Evolutionary conservation across 805 yeast species (phyloP), one percentile per base, ranked within the genome.

Genomic region (Kuraishia hungarica): DNA sequence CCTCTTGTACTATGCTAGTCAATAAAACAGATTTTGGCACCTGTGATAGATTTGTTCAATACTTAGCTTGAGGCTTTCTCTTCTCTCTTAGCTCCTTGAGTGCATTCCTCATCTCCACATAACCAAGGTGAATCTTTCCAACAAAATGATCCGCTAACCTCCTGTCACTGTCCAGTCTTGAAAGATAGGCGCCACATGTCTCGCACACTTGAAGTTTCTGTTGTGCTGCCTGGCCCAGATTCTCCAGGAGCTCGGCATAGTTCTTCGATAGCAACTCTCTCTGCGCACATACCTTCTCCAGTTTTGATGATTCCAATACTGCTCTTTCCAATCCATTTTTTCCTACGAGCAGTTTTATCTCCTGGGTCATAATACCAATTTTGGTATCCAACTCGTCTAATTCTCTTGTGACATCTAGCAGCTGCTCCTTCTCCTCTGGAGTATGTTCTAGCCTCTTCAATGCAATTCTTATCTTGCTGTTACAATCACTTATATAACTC

Each of bases 151-250:
- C 97, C 1, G 93, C 96, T 59, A 92, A 73, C 61, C 97, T 77
- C 66, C 91, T 77, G 66, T 92, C 97, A 56, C 87, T 89, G 67
- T 92, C 98, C 55, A 91, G 72, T 58, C 93, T 74, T 8, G 96
- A 87, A 46, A 93, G 72, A 64, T 86, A 90, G 0, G 96, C 96
- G 0, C 96, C 97, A 70, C 98, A 92, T 1, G 82, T 83, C 59
- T 82, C 87, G 69, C 98, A 92, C 0, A 89, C 96, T 67, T 91
- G 97, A 51, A 92, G 74, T 67, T 89, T 89, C 63, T 92, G 97
- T 64, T 88, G 96, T 1, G 94, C 89, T 13, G 91, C 80, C 61
- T 89, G 93, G 1, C 96, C 94, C 7, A 86, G 76, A 63, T 82
- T 84, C 56, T 89, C 96, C 15, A 84, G 78, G 6, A 87, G 69